Base-by-base conservation (phyloP, 2,329 filamentous ascomycete genomes). In the Colletotrichum sublineola region DNA sequence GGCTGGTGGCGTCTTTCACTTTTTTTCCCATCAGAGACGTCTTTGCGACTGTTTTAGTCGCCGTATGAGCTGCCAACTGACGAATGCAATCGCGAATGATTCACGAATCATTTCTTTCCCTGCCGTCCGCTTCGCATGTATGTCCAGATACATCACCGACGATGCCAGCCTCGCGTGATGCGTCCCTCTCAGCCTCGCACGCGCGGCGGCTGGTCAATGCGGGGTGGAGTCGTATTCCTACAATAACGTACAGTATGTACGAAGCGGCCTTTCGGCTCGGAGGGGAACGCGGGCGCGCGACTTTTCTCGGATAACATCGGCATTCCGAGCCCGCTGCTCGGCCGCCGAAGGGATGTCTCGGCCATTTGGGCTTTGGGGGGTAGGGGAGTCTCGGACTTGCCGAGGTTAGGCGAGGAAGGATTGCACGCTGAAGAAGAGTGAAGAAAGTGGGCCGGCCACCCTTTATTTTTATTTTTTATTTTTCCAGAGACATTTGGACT, bases 291-390 rank as follows among this genome's bases (percentile, higher is more conserved):
- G 29, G n/a, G 29, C 46, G 31, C n/a, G 36, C 14, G 40, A 42
- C 7, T 29, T 46, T 15, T 24, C 53, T 72, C 66, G 69, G 69
- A 63, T 69, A 64, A 61, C 66, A 48, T 72, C 69, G 69, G 66
- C 69, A 64, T 36, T 69, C 66, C 69, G 69, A 72, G 69, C 5
- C 12, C 18, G 11, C 15, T n/a, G 52, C 66, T 69, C 69, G 69
- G 69, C 31, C 31, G 66, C 69, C 69, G 69, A 72, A 58, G 5
- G 6, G 2, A 46, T 56, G 12, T 24, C 12, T 58, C 57, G 44
- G 58, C 31, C 50, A 15, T 56, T 67, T 24, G 9, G 11, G 20
- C 42, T n/a, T 24, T 1, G 24, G 24, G 24, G 24, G 24, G 24
- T 24, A 24, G 1, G 24, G 24, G 42, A 57, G 12, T 24, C 20